phyloP scores from a whole-genome alignment of 768 basidiomycete genomes.

The Amylocystis lapponica region DNA sequence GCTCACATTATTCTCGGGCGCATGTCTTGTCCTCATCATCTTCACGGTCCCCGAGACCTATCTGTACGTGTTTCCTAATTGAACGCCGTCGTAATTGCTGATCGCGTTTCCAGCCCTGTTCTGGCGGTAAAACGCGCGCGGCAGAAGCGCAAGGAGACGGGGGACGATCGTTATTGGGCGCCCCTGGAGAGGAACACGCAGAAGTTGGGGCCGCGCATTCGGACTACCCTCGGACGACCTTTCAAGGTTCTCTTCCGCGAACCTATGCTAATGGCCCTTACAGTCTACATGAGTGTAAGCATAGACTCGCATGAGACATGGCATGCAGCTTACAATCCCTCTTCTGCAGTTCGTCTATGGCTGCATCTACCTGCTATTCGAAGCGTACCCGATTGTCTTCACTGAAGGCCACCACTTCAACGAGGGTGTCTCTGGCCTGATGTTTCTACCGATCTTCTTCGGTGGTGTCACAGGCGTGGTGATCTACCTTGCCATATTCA shows the following conservation, averaged over 20 bases:
- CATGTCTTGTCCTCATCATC: conserved; percentile 42
- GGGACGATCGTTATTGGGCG: conserved; percentile 44
- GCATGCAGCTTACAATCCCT: too few relatives aligned
- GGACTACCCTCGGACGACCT: conserved; percentile 48
- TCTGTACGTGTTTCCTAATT: not conserved
- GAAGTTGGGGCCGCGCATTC: conserved; percentile 36
- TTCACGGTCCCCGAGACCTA: conserved; percentile 67
- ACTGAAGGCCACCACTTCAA: conserved; percentile 46
- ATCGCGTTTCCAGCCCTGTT: conserved; percentile 35
- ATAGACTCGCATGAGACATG: too few relatives aligned
- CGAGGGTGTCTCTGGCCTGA: conserved; percentile 49
- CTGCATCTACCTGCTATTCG: conserved; percentile 55
- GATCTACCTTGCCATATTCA: conserved; percentile 40
- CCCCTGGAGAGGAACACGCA: conserved; percentile 40
- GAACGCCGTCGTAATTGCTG: conserved; percentile 3
- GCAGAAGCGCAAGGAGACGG: conserved; percentile 42
- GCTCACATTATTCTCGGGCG: conserved; percentile 46
- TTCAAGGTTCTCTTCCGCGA: conserved; percentile 61
- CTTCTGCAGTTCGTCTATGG: conserved; percentile 55
- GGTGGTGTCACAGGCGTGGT: conserved; percentile 30
- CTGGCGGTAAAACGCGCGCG: conserved; percentile 48
- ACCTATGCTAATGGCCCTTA: conserved; percentile 58
- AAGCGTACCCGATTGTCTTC: conserved; percentile 63
- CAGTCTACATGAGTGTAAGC: conserved; percentile 55
- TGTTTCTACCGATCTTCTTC: conserved; percentile 55